A percentile compares a stretch with the other conserved stretches of the same genome.
Conservation (phyloP, 176 grass and related monocot species). For the Cenchrus americanus region DNA sequence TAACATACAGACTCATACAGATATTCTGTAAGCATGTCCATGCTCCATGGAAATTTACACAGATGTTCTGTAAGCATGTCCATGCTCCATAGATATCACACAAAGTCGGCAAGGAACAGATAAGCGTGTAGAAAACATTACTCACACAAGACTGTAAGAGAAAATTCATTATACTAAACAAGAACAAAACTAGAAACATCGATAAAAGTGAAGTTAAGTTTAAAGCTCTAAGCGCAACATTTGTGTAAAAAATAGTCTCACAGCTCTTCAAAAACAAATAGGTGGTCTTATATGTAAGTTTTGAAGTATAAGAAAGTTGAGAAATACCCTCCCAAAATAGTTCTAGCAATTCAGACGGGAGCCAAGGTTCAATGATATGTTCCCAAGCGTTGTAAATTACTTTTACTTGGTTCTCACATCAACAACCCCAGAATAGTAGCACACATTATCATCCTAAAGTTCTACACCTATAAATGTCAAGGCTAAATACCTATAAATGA, state of each 20-base stretch:
- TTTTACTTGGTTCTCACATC: no score
- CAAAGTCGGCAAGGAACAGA: no score
- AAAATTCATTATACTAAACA: not conserved
- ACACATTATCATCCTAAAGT: not conserved
- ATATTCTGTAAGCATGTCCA: not conserved
- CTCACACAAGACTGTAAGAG: not conserved
- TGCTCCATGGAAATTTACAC: conserved; percentile 7
- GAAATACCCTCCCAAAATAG: no score
- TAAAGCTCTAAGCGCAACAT: no score
- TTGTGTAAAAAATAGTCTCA: no score
- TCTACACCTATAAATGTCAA: conserved; percentile 1
- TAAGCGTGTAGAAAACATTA: not conserved
- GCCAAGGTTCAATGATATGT: no score
- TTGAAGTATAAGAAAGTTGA: no score
- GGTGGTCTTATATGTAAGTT: no score
- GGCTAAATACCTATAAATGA: not conserved
- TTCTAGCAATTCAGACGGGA: no score
- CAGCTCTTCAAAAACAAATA: no score
- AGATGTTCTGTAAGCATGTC: not conserved
- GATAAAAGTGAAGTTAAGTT: not conserved
- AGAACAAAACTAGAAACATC: not conserved
- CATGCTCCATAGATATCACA: no score
- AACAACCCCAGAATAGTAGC: not conserved
- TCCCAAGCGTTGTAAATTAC: no score
- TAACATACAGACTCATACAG: not conserved